Evolutionary conservation across 2,329 filamentous ascomycete species (phyloP).

Genomic region (Aureobasidium sp.): DNA sequence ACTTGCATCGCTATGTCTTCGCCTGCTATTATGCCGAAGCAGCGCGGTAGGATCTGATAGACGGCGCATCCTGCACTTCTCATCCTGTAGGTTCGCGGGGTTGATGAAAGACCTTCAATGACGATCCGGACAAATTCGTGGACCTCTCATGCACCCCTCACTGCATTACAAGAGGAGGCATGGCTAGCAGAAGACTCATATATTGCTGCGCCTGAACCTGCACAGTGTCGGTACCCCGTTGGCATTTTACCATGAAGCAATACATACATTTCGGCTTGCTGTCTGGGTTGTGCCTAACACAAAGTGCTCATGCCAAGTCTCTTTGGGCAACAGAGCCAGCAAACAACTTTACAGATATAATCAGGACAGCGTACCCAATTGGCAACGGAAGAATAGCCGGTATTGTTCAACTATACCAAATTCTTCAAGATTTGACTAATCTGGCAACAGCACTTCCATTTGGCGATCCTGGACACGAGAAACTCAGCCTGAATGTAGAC

Average conservation of each 20-base stretch:
- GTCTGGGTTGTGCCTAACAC: neutral
- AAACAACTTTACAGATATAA: conserved; percentile 13
- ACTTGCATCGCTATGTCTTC: neutral
- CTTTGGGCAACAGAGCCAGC: conserved; percentile 16
- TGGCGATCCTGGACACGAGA: conserved; percentile 38
- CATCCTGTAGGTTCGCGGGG: neutral
- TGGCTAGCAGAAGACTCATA: neutral
- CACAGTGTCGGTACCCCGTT: neutral
- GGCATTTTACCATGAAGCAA: neutral
- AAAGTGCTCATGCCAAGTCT: neutral
- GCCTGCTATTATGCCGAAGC: neutral
- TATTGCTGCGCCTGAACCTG: neutral
- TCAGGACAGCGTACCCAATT: conserved; percentile 33
- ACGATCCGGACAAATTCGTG: conserved; percentile 17
- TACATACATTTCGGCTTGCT: neutral
- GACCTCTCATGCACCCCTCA: conserved; percentile 3
- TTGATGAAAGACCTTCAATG: neutral
- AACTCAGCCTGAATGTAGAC: conserved; percentile 43
- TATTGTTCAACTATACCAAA: conserved; percentile 18
- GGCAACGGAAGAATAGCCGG: conserved; percentile 45
- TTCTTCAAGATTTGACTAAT: neutral
- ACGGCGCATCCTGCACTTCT: neutral
- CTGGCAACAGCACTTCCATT: conserved; percentile 35
- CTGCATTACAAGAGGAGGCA: neutral
- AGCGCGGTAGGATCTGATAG: neutral